Evolutionary conservation across 257 asterid species (phyloP).

Genomic region (Solanum dulcamara): DNA sequence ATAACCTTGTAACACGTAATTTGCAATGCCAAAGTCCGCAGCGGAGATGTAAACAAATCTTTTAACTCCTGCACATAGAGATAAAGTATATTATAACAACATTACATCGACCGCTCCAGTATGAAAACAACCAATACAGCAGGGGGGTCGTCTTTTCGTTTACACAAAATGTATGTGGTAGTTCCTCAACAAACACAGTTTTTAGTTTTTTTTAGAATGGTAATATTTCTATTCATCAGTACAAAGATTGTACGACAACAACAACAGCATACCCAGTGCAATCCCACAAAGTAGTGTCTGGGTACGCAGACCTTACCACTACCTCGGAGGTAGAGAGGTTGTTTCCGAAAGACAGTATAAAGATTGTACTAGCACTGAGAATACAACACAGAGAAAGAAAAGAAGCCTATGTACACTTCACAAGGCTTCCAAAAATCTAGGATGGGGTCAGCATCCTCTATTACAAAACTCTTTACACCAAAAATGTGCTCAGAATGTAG

Average conservation of each 20-base stretch:
- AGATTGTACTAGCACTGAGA: neutral
- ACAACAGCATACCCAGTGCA: too few relatives aligned
- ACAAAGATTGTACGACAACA: neutral
- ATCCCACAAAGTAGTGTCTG: too few relatives aligned
- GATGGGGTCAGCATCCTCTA: neutral
- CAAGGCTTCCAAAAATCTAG: neutral
- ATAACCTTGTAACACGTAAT: slow-evolving; percentile 12
- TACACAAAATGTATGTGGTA: neutral
- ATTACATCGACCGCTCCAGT: neutral
- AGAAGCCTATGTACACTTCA: neutral
- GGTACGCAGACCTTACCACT: too few relatives aligned
- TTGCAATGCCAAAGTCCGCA: slow-evolving; percentile 13
- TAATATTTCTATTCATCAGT: too few relatives aligned
- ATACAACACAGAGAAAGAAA: neutral
- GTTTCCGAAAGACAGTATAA: neutral
- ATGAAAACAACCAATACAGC: neutral
- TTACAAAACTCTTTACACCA: neutral
- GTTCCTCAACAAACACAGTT: neutral
- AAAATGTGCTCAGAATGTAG: neutral
- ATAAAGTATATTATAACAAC: neutral
- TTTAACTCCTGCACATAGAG: slow-evolving; percentile 10
- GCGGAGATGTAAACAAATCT: slow-evolving; percentile 17
- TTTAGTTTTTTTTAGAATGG: neutral
- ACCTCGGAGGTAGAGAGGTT: too few relatives aligned
- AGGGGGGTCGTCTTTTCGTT: neutral